Percentiles rank a stretch among this genome's conserved stretches.
Conservation (phyloP, 1,284 basidiomycete species). For the Athelia sp. region DNA sequence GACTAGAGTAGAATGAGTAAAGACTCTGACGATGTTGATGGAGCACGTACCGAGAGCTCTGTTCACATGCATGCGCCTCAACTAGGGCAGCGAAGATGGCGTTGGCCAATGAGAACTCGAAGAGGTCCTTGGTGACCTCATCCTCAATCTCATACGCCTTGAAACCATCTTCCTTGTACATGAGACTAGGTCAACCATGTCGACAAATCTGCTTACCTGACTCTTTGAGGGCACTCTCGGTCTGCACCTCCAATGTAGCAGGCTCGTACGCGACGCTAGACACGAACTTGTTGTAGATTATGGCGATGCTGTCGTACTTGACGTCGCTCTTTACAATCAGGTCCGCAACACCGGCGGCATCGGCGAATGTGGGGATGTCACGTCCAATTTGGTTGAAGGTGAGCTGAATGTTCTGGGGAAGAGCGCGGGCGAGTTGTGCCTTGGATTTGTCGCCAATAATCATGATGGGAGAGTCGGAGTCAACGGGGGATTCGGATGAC, state of each 20-base stretch:
- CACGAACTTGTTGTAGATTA: constrained; percentile 95
- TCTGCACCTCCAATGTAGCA: constrained; percentile 71
- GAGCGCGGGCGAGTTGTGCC: constrained; percentile 76
- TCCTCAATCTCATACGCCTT: constrained; percentile 95
- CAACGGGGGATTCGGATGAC: constrained; percentile 47
- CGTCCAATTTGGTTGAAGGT: constrained; percentile 98
- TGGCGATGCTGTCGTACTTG: constrained; percentile 84
- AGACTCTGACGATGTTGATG: not conserved
- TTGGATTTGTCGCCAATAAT: constrained; percentile 98
- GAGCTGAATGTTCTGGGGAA: constrained; percentile 70
- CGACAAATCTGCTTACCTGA: constrained; percentile 51
- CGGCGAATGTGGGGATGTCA: constrained; percentile 95
- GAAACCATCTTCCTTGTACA: constrained; percentile 46
- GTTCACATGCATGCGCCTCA: constrained; percentile 96
- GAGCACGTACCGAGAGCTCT: constrained; percentile 67
- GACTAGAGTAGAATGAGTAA: constrained; percentile 37
- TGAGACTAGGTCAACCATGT: not conserved
- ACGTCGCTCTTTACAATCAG: constrained; percentile 84
- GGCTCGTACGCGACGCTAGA: constrained; percentile 94
- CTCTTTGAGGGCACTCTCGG: constrained; percentile 74
- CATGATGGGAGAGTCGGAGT: constrained; percentile 68
- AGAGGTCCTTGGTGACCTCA: constrained; percentile 89
- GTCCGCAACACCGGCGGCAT: constrained; percentile 93
- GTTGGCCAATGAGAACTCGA: constrained; percentile 96
- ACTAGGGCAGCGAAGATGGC: constrained; percentile 93